phyloP scores from a whole-genome alignment of 1,139 yeast genomes.

The Zygosaccharomyces pseudobailii region DNA sequence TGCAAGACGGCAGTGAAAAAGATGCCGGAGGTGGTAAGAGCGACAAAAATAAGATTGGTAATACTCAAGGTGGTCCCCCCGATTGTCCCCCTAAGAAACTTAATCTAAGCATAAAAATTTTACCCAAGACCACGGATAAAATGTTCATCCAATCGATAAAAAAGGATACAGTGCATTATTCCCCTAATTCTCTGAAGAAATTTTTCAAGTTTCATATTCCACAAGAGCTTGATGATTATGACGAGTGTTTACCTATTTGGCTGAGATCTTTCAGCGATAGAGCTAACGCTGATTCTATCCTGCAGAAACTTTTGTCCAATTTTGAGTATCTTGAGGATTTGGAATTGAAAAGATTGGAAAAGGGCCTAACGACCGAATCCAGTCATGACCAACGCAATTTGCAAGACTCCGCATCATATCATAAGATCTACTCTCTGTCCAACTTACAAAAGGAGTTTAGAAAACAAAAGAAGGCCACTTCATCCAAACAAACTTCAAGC shows the following conservation, averaged over 20 bases:
- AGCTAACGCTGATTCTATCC: constrained; percentile 34
- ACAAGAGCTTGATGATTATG: constrained; percentile 18
- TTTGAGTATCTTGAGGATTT: constrained; percentile 50
- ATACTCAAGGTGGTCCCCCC: background rate
- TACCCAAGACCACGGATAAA: constrained; percentile 22
- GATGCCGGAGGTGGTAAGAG: background rate
- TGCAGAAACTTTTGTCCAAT: constrained; percentile 41
- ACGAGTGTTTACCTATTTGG: constrained; percentile 45
- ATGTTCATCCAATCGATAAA: constrained; percentile 36
- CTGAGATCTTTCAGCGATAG: constrained; percentile 36
- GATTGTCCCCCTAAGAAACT: constrained; percentile 9
- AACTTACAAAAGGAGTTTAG: constrained; percentile 24
- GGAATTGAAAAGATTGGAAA: constrained; percentile 47
- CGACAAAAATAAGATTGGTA: background rate
- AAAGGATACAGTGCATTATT: constrained; percentile 39
- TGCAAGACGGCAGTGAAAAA: background rate
- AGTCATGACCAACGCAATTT: constrained; percentile 8
- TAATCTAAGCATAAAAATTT: constrained; percentile 25
- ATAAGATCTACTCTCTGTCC: constrained; percentile 28
- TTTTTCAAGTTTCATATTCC: constrained; percentile 29
- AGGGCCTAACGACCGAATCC: constrained; percentile 20
- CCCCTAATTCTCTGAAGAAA: constrained; percentile 32
- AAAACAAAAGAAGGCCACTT: constrained; percentile 11
- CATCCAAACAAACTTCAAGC: background rate
- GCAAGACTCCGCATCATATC: constrained; percentile 13